Evolutionary conservation across 2,329 filamentous ascomycete species (phyloP), one percentile per base, ranked within the genome.

Genomic region (Phyllosticta ampelicida): DNA sequence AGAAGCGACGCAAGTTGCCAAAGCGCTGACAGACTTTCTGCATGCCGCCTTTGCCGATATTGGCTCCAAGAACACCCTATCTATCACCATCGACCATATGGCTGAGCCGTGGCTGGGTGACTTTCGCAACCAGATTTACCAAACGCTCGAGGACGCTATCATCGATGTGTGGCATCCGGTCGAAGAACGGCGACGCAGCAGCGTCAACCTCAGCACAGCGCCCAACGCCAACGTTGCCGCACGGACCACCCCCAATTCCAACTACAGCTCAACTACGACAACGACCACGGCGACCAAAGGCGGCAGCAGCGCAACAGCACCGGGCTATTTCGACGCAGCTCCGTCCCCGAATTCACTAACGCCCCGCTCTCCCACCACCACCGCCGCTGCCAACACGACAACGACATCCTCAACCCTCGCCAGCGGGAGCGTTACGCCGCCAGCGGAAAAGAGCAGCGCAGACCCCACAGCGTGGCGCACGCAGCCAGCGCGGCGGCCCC

Each of bases 21-120:
- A 80, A 16, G 77, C 81, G 0, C 77, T 99, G 5, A 83, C 78
- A 0, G 69, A 76, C 1, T 95, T 87, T 66, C 77, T 96, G 0
- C 73, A 83, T 52, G 75, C 80, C 11, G 82, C 90, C 63, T 99
- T 96, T 67, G 78, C 77, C 0, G 73, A 79, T 16, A 83, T 97
- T 1, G 85, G 86, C 28, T 92, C 89, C 0, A 86, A 88, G 61
- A 99, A 99, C 66, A 80, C 78, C 5, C 78, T 99, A 36, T 86
- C 79, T 1, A 82, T 99, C 48, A 86, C 85, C 28, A 91, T 99
- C 63, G 90, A 96, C 63, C 94, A 96, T 68, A 86, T 89, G 72
- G 92, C 94, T 0, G 94, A 99, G 68, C 90, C 94, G 0, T 99
- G 94, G 94, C 82, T 99, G 0, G 92, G 94, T 13, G 90, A 96